Percentiles rank a stretch among this genome's conserved stretches.
These are phyloP conservation scores for Tieghemostelium lacteum DNA, from an alignment of 78 protist species.

Conservation along the genomic window DNA sequence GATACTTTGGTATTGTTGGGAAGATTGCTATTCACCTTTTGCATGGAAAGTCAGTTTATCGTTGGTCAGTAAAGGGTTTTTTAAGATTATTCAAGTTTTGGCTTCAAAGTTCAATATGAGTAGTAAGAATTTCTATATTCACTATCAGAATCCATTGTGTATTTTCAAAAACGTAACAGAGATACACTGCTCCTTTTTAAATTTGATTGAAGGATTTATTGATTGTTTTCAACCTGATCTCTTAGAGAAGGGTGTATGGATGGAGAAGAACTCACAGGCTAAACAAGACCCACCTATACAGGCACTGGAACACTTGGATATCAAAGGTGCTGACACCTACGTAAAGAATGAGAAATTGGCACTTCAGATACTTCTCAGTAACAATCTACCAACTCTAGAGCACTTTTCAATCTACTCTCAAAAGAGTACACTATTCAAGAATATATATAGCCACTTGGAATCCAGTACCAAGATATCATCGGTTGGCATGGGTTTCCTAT, in stretches of 20 bases:
- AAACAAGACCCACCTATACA: neutral
- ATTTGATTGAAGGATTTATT: neutral
- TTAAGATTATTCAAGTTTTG: neutral
- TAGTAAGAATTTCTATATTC: neutral
- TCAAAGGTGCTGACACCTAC: conserved; percentile 7
- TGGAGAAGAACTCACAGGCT: neutral
- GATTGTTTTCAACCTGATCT: neutral
- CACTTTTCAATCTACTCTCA: conserved; percentile 32
- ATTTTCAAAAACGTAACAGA: neutral
- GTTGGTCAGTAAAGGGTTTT: neutral
- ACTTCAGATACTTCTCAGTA: neutral
- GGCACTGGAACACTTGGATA: neutral
- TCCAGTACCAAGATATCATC: neutral
- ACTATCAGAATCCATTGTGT: neutral
- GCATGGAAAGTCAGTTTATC: conserved; percentile 23
- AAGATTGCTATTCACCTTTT: conserved; percentile 1
- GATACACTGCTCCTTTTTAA: neutral
- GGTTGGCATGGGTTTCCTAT: conserved; percentile 2
- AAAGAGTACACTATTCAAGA: conserved; percentile 3
- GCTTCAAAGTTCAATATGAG: neutral
- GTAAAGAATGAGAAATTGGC: conserved; percentile 4
- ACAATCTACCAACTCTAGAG: neutral
- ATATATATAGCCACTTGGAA: neutral
- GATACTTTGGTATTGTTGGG: conserved; percentile 15
- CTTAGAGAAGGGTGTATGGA: neutral